Evolutionary conservation across 371 early-diverging fungal genomes (phyloP).

Genomic region (Mortierella sp.): DNA sequence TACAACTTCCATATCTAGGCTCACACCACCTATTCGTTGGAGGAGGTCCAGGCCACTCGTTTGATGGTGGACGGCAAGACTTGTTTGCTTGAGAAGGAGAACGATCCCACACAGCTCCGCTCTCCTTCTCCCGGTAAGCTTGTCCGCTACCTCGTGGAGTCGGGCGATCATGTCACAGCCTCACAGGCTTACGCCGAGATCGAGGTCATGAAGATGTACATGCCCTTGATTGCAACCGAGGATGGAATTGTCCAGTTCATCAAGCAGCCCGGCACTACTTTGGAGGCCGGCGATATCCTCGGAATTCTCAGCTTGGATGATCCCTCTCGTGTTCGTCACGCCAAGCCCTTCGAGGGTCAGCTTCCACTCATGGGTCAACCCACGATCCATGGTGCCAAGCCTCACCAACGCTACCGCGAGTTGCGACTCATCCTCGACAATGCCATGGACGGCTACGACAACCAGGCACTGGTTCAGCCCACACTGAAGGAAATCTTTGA

Average conservation of each 20-base stretch:
- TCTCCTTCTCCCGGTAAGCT: constrained; percentile 98
- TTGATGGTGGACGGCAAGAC: constrained; percentile 94
- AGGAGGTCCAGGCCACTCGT: constrained; percentile 90
- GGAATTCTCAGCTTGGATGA: constrained; percentile 94
- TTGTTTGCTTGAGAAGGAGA: constrained; percentile 93
- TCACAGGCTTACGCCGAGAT: constrained; percentile 98
- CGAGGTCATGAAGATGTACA: constrained; percentile 99
- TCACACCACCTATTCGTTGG: constrained; percentile 91
- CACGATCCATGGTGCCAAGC: constrained; percentile 80
- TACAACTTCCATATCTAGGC: too few species aligned
- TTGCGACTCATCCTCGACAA: constrained; percentile 72
- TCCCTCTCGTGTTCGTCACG: constrained; percentile 91
- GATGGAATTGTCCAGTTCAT: constrained; percentile 91
- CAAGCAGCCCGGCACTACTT: constrained; percentile 89
- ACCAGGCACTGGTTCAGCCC: constrained; percentile 72
- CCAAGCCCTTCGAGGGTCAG: constrained; percentile 88
- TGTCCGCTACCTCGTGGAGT: constrained; percentile 90
- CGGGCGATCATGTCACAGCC: constrained; percentile 89
- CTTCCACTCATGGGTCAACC: constrained; percentile 85
- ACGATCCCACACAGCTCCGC: constrained; percentile 95
- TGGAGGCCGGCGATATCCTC: constrained; percentile 93
- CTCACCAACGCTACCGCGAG: constrained; percentile 84
- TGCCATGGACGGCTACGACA: constrained; percentile 92
- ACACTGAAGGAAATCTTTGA: constrained; percentile 82
- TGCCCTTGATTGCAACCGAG: constrained; percentile 93